Evolutionary conservation across 139 green algal genomes (phyloP).

Genomic region (Dunaliella sp.): DNA sequence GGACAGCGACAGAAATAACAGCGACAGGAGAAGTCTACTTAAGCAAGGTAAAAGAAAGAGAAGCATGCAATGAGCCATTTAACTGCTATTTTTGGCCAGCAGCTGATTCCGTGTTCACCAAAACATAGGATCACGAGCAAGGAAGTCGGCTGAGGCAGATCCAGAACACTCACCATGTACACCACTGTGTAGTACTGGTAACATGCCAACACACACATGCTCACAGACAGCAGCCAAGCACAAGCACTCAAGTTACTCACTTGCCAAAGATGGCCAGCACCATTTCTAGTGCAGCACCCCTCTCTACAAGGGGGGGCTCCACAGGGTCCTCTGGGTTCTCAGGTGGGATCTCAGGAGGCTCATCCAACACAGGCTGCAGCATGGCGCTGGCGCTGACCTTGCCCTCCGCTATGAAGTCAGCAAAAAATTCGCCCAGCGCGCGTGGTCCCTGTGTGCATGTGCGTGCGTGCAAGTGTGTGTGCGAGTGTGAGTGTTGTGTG

Average conservation of each 20-base stretch:
- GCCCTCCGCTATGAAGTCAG: neutral
- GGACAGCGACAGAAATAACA: no score
- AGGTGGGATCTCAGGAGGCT: neutral
- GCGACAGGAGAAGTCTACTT: no score
- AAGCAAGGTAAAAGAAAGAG: no score
- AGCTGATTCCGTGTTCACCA: no score
- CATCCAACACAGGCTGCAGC: slow-evolving; percentile 1
- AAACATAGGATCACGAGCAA: no score
- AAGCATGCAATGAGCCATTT: no score
- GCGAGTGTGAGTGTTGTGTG: neutral
- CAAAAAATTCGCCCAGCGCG: neutral
- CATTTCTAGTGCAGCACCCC: neutral
- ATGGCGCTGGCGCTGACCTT: neutral
- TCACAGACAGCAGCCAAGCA: neutral
- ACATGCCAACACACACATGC: neutral
- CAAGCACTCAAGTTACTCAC: no score
- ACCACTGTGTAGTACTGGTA: no score
- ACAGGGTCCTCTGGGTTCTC: neutral
- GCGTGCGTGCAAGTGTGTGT: neutral
- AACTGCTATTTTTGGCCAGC: neutral
- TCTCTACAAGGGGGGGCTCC: neutral
- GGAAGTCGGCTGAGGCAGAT: no score
- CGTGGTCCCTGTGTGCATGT: neutral
- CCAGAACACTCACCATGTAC: no score
- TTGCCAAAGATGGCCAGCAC: neutral